phyloP scores from a whole-genome alignment of 2,329 filamentous ascomycete species.

The Venturia effusa region DNA sequence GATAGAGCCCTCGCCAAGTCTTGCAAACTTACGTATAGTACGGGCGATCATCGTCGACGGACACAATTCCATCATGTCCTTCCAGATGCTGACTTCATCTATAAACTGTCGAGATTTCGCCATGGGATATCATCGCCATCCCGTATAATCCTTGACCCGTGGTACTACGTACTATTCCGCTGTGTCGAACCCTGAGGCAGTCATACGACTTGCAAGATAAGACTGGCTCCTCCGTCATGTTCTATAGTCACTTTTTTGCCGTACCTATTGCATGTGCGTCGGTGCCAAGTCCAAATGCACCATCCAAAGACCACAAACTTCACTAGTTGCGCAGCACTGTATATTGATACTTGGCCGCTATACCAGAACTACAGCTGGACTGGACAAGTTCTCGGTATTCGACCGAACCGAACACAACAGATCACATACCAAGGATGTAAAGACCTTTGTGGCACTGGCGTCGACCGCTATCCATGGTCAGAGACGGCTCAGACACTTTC shows the following conservation, averaged over 20 bases:
- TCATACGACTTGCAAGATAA: neutral
- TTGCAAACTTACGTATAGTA: neutral
- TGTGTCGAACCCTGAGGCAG: neutral
- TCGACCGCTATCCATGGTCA: slow-evolving; percentile 16
- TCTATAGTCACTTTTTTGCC: neutral
- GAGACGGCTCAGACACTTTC: slow-evolving; percentile 17
- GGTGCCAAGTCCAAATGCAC: neutral
- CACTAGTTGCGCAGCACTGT: neutral
- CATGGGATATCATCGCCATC: neutral
- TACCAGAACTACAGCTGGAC: slow-evolving; percentile 14
- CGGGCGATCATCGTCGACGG: neutral
- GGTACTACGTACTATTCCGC: too few relatives aligned
- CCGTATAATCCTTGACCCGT: neutral
- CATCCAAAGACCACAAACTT: neutral
- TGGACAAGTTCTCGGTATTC: slow-evolving; percentile 13
- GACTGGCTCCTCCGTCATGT: neutral
- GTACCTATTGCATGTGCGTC: too few relatives aligned
- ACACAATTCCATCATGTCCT: neutral
- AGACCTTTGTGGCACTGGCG: slow-evolving; percentile 14
- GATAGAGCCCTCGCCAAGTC: neutral
- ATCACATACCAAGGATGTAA: slow-evolving; percentile 9
- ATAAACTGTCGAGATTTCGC: neutral
- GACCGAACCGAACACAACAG: neutral
- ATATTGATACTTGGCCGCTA: neutral
- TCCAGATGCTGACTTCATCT: neutral